Evolutionary conservation across 257 asterid genomes (phyloP).

Genomic region (Cinchona pubescens): DNA sequence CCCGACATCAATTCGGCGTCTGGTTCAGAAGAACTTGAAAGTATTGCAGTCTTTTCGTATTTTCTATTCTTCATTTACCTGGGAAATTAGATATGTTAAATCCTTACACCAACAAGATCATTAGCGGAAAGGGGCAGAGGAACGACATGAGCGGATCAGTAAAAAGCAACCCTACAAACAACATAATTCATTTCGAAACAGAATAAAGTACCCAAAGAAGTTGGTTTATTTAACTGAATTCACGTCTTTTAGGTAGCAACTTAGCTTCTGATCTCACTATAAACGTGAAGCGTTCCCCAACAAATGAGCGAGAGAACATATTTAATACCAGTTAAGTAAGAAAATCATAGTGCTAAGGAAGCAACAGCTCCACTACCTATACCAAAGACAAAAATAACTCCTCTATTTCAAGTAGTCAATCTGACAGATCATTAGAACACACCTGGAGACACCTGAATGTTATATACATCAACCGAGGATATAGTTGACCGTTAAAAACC

Average conservation of each 20-base stretch:
- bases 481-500: background rate
- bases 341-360: too few relatives aligned
- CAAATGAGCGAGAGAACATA: too few relatives aligned
- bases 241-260: too few relatives aligned
- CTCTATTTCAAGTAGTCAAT: background rate
- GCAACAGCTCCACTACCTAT: background rate
- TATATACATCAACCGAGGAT: conserved; percentile 7
- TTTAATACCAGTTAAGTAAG: too few relatives aligned
- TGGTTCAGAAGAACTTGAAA: background rate
- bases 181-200: background rate
- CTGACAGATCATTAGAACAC: background rate
- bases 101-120: background rate
- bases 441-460: background rate
- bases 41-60: background rate
- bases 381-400: background rate
- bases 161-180: background rate
- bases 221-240: background rate
- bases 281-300: too few relatives aligned
- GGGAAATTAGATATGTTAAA: background rate
- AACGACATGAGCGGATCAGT: background rate
- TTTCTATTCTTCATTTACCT: background rate
- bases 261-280: background rate
- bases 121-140: background rate
- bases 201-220: background rate
- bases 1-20: background rate